Conservation (phyloP, 768 basidiomycete species). For the Naganishia kalamii region DNA sequence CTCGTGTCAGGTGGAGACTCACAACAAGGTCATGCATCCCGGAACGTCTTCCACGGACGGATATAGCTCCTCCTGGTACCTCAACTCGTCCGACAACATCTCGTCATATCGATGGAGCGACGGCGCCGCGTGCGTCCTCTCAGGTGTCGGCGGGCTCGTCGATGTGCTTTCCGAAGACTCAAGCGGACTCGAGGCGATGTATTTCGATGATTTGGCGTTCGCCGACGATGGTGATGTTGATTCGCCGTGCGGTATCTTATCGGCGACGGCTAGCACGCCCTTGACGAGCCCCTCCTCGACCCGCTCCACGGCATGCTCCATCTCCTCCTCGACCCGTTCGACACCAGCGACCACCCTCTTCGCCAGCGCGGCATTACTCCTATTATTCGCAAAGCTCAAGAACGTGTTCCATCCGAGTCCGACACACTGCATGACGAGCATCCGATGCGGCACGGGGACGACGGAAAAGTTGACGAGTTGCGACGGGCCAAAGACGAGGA, state of each 20-base stretch:
- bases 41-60: constrained; percentile 75
- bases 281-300: background rate
- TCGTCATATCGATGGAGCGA: constrained; percentile 30
- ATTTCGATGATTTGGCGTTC: background rate
- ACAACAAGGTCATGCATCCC: constrained; percentile 62
- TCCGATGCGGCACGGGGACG: constrained; percentile 36
- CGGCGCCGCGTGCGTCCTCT: constrained; percentile 12
- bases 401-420: constrained; percentile 43
- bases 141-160: background rate
- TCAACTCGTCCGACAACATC: constrained; percentile 37
- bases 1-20: constrained; percentile 14
- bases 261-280: constrained; percentile 1
- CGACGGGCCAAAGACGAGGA: constrained; percentile 28
- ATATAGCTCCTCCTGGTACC: constrained; percentile 48
- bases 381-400: constrained; percentile 40
- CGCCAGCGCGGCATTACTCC: background rate
- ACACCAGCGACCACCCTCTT: background rate
- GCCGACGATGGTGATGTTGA: background rate
- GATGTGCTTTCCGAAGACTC: background rate
- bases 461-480: constrained; percentile 43
- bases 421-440: constrained; percentile 34
- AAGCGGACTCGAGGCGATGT: constrained; percentile 7
- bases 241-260: background rate
- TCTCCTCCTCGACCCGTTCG: background rate
- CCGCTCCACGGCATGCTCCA: constrained; percentile 3